A percentile compares a stretch with the other conserved stretches of the same genome.
Conservation (phyloP, 2,329 filamentous ascomycete genomes). For the Venturia asperata region DNA sequence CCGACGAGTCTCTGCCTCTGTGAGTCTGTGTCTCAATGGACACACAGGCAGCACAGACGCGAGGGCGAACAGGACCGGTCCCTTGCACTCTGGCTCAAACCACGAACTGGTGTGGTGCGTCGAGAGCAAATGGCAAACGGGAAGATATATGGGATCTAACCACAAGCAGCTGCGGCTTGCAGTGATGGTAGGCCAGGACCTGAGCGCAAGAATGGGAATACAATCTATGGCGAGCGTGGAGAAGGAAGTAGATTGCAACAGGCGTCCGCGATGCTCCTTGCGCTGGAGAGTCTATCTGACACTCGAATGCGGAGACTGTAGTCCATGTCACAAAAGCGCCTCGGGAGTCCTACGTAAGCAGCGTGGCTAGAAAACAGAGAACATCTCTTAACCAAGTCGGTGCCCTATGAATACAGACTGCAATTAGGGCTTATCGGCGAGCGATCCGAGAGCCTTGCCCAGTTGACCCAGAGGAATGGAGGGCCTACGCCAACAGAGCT, state of each 20-base stretch:
- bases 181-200: neutral
- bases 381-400: constrained; percentile 9
- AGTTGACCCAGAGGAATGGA: constrained; percentile 3
- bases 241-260: constrained; percentile 12
- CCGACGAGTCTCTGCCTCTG: neutral
- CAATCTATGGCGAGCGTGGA: constrained; percentile 1
- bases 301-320: constrained; percentile 11
- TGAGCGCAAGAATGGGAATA: neutral
- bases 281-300: constrained; percentile 6
- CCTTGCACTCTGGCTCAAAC: constrained; percentile 15
- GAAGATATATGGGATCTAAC: constrained; percentile 9
- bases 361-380: constrained; percentile 11
- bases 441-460: constrained; percentile 10
- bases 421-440: constrained; percentile 10
- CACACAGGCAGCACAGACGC: constrained; percentile 4
- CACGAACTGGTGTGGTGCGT: neutral
- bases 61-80: constrained; percentile 6
- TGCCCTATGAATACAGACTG: constrained; percentile 10
- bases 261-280: constrained; percentile 11
- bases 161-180: neutral
- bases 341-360: constrained; percentile 13
- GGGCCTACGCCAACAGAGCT: constrained; percentile 1
- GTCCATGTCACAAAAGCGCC: constrained; percentile 14
- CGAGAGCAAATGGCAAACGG: neutral
- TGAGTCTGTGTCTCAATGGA: constrained; percentile 2